Evolutionary conservation across 768 basidiomycete genomes (phyloP).

Genomic region (Russula dissimulans): DNA sequence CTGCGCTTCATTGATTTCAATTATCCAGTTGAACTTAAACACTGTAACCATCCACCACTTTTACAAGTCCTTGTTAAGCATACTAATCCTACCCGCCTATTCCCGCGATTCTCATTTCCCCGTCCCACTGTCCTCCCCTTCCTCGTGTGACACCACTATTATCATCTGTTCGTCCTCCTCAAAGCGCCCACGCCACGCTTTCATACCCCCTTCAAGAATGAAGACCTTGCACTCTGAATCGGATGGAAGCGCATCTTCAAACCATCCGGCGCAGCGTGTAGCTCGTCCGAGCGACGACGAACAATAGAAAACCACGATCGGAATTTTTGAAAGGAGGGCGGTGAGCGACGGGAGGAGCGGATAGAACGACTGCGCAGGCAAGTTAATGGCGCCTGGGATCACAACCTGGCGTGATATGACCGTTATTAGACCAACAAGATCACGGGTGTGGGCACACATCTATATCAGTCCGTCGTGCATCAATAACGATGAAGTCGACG

Average conservation of each 20-base stretch:
- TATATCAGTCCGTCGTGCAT: conserved; percentile 31
- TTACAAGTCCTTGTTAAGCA: too few relatives aligned
- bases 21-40: too few relatives aligned
- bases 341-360: conserved; percentile 28
- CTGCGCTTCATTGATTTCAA: too few relatives aligned
- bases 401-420: conserved; percentile 15
- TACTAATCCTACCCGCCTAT: too few relatives aligned
- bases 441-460: conserved; percentile 24
- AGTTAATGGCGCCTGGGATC: conserved; percentile 32
- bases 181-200: conserved; percentile 22
- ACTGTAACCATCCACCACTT: too few relatives aligned
- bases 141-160: conserved; percentile 41
- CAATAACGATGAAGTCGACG: conserved; percentile 29
- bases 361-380: conserved; percentile 38
- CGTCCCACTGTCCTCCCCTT: neutral
- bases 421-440: neutral
- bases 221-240: conserved; percentile 14
- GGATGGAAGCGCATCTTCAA: conserved; percentile 21
- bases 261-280: conserved; percentile 21
- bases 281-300: conserved; percentile 21
- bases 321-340: conserved; percentile 24
- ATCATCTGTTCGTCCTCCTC: conserved; percentile 16
- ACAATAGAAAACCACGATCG: conserved; percentile 24
- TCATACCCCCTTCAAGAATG: conserved; percentile 22
- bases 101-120: neutral